Evolutionary conservation across 2,329 filamentous ascomycete species (phyloP).

Genomic region (Arthrobotrys musiformis): DNA sequence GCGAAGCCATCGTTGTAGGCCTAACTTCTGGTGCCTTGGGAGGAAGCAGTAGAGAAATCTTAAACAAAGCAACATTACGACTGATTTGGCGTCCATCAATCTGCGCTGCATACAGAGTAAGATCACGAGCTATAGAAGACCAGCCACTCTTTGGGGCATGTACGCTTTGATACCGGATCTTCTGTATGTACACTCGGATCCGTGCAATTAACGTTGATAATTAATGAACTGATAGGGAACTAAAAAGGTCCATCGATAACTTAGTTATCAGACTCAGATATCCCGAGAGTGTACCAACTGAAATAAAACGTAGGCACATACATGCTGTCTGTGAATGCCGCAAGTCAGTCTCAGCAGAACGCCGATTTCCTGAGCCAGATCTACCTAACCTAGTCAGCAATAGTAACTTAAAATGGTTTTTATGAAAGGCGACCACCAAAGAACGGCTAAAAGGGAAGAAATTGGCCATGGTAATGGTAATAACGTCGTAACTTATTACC

Average conservation of each 20-base stretch:
- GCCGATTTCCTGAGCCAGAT: conserved; percentile 1
- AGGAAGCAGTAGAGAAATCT: background rate
- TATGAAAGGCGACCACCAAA: conserved; percentile 44
- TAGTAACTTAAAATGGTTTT: background rate
- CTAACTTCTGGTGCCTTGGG: conserved; percentile 40
- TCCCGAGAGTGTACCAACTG: background rate
- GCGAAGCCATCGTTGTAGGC: conserved; percentile 28
- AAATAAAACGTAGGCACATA: too few species aligned
- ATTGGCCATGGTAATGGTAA: conserved; percentile 39
- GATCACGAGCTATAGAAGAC: background rate
- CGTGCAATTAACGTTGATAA: conserved; percentile 3
- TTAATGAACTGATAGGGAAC: conserved; percentile 28
- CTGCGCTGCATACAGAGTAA: background rate
- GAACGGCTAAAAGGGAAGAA: conserved; percentile 51
- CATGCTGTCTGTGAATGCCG: background rate
- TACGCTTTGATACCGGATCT: conserved; percentile 29
- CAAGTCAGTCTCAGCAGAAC: conserved; percentile 31
- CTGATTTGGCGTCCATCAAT: conserved; percentile 7
- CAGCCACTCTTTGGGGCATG: conserved; percentile 20
- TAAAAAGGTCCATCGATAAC: conserved; percentile 5
- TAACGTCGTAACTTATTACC: conserved; percentile 21
- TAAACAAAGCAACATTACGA: background rate
- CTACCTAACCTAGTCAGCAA: background rate
- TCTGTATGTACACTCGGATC: too few species aligned
- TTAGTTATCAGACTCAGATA: background rate